Percentiles rank a stretch among this genome's conserved stretches.
These are phyloP conservation scores for Boletus sp. DNA, from an alignment of 768 basidiomycete genomes.

Conservation along the genomic window DNA sequence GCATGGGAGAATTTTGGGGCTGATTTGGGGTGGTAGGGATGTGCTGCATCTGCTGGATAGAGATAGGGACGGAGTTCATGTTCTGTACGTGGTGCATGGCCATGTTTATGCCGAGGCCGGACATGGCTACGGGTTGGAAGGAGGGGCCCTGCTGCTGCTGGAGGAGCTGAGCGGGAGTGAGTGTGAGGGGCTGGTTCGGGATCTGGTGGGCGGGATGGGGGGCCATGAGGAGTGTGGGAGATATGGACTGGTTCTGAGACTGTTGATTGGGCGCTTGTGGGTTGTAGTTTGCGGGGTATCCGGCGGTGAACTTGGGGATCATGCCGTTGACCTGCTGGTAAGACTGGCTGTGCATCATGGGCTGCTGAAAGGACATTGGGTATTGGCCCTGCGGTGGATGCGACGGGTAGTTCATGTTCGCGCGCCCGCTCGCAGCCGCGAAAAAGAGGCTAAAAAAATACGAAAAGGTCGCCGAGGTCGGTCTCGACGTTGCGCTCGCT, in stretches of 20 bases:
- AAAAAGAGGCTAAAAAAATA: too few relatives aligned
- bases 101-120: background rate
- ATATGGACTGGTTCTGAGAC: constrained; percentile 21
- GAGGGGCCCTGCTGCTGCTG: constrained; percentile 33
- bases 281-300: constrained; percentile 9
- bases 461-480: too few relatives aligned
- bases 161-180: constrained; percentile 38
- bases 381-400: constrained; percentile 26
- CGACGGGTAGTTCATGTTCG: constrained; percentile 23
- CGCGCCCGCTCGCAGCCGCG: too few relatives aligned
- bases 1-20: constrained; percentile 17
- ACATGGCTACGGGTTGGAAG: constrained; percentile 8
- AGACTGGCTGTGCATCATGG: constrained; percentile 12
- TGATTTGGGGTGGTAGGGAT: constrained; percentile 12
- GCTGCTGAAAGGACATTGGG: constrained; percentile 25
- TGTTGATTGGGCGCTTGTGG: constrained; percentile 10
- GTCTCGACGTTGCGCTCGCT: background rate
- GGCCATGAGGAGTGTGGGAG: constrained; percentile 28
- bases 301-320: constrained; percentile 11
- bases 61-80: constrained; percentile 9
- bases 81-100: background rate
- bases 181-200: constrained; percentile 20
- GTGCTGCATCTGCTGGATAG: constrained; percentile 18
- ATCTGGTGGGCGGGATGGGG: constrained; percentile 10
- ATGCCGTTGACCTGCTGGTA: constrained; percentile 9